Evolutionary conservation across 2,329 filamentous ascomycete species (phyloP), one percentile per base, ranked within the genome.

Genomic region (Colletotrichum incanum): DNA sequence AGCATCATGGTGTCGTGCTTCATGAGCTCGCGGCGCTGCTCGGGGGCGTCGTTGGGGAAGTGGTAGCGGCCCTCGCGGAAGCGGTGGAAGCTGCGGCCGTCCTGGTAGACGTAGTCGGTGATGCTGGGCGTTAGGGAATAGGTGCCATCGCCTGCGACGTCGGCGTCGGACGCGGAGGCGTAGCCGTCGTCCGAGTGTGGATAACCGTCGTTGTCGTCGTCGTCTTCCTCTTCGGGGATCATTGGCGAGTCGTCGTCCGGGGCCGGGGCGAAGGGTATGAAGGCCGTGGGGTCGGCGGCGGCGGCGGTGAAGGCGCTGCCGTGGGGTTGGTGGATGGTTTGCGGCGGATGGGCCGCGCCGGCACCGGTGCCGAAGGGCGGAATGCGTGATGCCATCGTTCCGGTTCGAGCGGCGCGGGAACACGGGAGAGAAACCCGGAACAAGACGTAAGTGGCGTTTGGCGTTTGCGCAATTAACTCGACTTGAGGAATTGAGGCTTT

Each of bases 11-110:
- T 78, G 28, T 80, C 76, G 56, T 81, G 81, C 73, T 86, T 84
- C 45, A 83, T 76, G 3, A 81, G 78, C 45, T 85, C 77, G 14
- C 85, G 80, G 65, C 85, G 83, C 49, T 80, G 77, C 72, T 87
- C 85, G 26, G 78, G 68, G 7, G 76, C 49, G 73, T 87, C 85
- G 71, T 86, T 86, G 37, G 85, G 85, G 63, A 84, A 86, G 8
- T 80, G 79, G 61, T 86, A 87, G 14, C 79, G 75, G 3, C 84
- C 83, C 66, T 84, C 78, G 50, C 81, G 78, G 65, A 82, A 85
- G 60, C 79, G 82, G 74, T 85, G 83, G 39, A 84, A 85, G 26
- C 83, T 79, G 50, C 83, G 77, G 11, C 82, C 81, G 47, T 85
- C 84, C 72, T 85, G 82, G 69, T 83, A 84, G 4, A 79, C 76